Base-by-base conservation (phyloP, 805 yeast species). In the Saccharomycopsis sp. region DNA sequence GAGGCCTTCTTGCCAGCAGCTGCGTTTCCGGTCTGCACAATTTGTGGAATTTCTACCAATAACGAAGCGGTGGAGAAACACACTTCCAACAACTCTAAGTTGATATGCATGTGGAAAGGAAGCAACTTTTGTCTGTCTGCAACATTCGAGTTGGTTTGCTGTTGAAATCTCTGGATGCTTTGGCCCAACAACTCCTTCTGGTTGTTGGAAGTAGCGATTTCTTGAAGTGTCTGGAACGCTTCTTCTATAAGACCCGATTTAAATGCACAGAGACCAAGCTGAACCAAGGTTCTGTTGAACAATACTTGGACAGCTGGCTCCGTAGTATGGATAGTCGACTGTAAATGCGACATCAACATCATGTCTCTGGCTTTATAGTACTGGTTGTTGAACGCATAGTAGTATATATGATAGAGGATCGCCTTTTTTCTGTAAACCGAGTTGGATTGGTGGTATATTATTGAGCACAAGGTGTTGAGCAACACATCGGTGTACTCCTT, bases 101-200 rank as follows among this genome's bases (percentile, higher is more conserved):
- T 94, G 73, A 94, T 93, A 75, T 94, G 99, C 88, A 90, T 91
- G 76, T 94, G 99, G 86, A 87, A 94, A 60, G 99, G 99, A 70
- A 94, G 79, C 71, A 91, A 81, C 70, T 92, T 85, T 74, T 86
- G 93, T 67, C 79, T 83, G 69, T 87, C 96, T 62, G 79, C 81
- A 52, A 78, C 73, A 24, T 68, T 67, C 38, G 67, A 63, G 41
- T 62, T 64, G 19, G 67, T 62, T 20, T 69, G 68, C 64, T 68
- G 69, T 70, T 76, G 23, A 70, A 80, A 85, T 73, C 91, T 86
- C 70, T 86, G 86, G 67, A 82, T 78, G 56, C 96, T 96, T 78
- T 93, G 99, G 61, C 97, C 98, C 63, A 94, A 81, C 61, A 94
- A 81, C 75, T 94, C 99, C 78, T 89, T 91, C 67, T 88, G 84